phyloP scores from a whole-genome alignment of 768 basidiomycete genomes.

The Saitozyma sp. region DNA sequence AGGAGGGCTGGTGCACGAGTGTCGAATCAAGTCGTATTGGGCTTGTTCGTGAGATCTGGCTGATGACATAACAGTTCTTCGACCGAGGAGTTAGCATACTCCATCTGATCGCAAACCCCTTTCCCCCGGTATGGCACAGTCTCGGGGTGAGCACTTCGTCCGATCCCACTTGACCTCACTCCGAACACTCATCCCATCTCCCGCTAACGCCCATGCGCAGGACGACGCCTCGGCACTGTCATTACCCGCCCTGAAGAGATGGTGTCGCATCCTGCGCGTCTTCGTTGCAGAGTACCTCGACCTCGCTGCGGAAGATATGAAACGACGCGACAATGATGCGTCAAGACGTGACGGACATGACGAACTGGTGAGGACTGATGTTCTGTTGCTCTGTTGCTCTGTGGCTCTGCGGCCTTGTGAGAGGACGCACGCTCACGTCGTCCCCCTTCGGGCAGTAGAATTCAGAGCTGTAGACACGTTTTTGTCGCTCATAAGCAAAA shows the following conservation, averaged over 20 bases:
- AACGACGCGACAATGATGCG: too few species aligned
- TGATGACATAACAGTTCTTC: constrained; percentile 60
- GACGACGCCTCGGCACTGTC: constrained; percentile 88
- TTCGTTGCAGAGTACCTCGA: constrained; percentile 89
- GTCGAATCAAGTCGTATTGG: background rate
- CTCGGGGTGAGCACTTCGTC: constrained; percentile 59
- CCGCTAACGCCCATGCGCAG: constrained; percentile 53
- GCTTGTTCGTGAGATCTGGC: background rate
- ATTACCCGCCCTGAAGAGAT: constrained; percentile 77
- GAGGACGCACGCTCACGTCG: too few species aligned
- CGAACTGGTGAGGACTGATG: too few species aligned
- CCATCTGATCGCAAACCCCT: constrained; percentile 85
- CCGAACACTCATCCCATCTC: too few species aligned
- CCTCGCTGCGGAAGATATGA: constrained; percentile 28
- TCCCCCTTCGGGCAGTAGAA: too few species aligned
- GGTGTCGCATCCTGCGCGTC: constrained; percentile 84
- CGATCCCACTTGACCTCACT: background rate
- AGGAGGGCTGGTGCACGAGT: background rate
- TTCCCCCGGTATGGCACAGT: constrained; percentile 88
- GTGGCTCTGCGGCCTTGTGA: too few species aligned
- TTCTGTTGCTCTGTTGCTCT: too few species aligned
- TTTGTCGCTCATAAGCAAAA: too few species aligned
- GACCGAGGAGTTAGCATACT: constrained; percentile 77
- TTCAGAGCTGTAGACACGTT: too few species aligned
- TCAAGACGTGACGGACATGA: too few species aligned